Evolutionary conservation across 2,329 filamentous ascomycete species (phyloP), one percentile per base, ranked within the genome.

Genomic region (Hawksworthiomyces lignivorus): DNA sequence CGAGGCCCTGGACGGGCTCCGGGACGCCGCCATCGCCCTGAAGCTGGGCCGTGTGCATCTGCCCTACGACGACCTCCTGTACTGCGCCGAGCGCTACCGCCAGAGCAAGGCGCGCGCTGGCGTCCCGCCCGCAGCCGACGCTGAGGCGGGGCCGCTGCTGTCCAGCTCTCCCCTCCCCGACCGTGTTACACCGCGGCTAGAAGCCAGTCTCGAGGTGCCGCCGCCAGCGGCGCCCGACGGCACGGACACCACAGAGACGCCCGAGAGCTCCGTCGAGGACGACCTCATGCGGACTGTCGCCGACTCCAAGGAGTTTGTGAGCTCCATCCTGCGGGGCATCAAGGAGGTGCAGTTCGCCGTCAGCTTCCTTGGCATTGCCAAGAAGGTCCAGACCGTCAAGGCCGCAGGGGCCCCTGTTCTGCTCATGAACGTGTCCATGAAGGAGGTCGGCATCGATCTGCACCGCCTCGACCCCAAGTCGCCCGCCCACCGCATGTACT

Each of bases 401-500:
- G 72, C 82, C 4, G 72, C 73, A 4, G 78, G 82, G 21, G 70
- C 74, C n/a, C 82, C 87, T 4, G 74, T 95, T 7, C 79, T 84
- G 46, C 71, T 96, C 47, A 47, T 50, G 44, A 95, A 90, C 56
- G 75, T 89, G 33, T 88, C 90, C 7, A 94, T 95, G 76, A 97
- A 98, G 60, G 94, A 98, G 59, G 80, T 98, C 31, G 90, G 90
- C 46, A 76, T 98, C 57, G 92, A 98, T 57, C 69, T 98, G 30
- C 83, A 97, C 58, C 81, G 90, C 18, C 74, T 98, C 41, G 90
- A 98, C 58, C 83, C 87, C 31, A 90, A 87, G 54, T 95, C 89
- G 14, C 88, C 92, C 1, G 88, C 90, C 0, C 92, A 98, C 69
- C 81, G 92, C 49, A 98, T 97, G 92, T 97, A 98, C 62, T 98